Evolutionary conservation across 2,329 filamentous ascomycete genomes (phyloP).

Genomic region (Fusarium veterinarium): DNA sequence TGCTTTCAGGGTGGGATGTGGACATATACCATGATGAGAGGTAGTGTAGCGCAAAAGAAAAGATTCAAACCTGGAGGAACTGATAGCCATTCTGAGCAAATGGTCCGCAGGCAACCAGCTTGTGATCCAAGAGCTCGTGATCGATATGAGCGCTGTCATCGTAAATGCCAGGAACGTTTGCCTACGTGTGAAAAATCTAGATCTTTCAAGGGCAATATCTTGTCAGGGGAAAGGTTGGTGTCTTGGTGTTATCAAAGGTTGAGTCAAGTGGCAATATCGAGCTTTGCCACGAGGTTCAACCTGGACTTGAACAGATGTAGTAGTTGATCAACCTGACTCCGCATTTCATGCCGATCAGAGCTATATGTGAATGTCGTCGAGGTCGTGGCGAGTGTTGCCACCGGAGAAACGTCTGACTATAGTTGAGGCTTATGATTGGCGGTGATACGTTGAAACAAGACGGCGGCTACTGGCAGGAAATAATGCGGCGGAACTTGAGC

Average conservation of each 20-base stretch:
- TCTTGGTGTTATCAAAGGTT: neutral
- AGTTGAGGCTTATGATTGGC: neutral
- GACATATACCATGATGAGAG: neutral
- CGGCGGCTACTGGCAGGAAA: neutral
- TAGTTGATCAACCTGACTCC: neutral
- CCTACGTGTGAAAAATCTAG: neutral
- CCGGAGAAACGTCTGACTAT: neutral
- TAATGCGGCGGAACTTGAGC: neutral
- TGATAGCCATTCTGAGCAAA: neutral
- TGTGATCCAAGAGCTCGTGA: neutral
- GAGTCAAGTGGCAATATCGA: constrained; percentile 3
- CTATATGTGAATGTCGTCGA: neutral
- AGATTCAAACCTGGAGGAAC: neutral
- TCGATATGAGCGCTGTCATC: neutral
- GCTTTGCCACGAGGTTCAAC: neutral
- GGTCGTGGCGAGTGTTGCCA: neutral
- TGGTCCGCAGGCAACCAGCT: neutral
- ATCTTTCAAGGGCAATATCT: neutral
- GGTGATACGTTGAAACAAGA: neutral
- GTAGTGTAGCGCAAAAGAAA: neutral
- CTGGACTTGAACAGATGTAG: neutral
- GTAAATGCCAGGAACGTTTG: neutral
- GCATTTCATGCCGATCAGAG: neutral
- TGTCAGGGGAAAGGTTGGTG: neutral
- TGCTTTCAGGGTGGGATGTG: no score